phyloP scores from a whole-genome alignment of 768 basidiomycete genomes.

The Sporobolomyces pararoseus region DNA sequence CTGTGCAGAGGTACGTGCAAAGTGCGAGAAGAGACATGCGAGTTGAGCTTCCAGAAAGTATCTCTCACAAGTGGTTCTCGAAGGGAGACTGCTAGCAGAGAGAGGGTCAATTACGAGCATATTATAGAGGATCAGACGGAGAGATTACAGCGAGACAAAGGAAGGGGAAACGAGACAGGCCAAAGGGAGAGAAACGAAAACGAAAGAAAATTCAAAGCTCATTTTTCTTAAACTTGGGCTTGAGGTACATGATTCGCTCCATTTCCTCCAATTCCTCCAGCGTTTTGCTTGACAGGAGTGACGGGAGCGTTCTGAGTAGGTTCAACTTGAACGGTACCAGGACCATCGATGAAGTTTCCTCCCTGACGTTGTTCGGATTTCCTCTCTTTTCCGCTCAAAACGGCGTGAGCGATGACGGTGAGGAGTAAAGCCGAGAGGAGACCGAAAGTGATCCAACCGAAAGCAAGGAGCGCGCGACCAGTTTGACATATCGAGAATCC shows the following conservation, averaged over 20 bases:
- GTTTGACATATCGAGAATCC: not conserved
- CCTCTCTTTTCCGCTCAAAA: not conserved
- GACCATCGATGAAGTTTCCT: not conserved
- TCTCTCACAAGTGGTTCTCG: no score
- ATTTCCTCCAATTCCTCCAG: not conserved
- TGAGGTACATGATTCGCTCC: not conserved
- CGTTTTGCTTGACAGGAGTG: not conserved
- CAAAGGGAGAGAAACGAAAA: no score
- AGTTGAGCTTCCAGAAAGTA: no score
- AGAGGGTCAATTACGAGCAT: no score
- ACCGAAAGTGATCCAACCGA: conserved; percentile 17
- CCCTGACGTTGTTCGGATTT: not conserved
- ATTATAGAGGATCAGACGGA: no score
- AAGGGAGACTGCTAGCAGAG: no score
- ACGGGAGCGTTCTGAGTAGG: not conserved
- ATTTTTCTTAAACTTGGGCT: not conserved
- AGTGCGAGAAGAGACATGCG: no score
- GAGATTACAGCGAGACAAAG: not conserved
- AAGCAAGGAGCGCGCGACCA: conserved; percentile 3
- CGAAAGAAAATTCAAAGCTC: not conserved
- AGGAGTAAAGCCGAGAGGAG: not conserved
- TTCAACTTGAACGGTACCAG: not conserved
- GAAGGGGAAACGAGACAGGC: not conserved
- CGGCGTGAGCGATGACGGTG: not conserved
- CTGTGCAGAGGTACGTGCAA: no score